These are phyloP conservation scores for Piper longum DNA, from an alignment of 164 flowering plant genomes.

Conservation along the genomic window DNA sequence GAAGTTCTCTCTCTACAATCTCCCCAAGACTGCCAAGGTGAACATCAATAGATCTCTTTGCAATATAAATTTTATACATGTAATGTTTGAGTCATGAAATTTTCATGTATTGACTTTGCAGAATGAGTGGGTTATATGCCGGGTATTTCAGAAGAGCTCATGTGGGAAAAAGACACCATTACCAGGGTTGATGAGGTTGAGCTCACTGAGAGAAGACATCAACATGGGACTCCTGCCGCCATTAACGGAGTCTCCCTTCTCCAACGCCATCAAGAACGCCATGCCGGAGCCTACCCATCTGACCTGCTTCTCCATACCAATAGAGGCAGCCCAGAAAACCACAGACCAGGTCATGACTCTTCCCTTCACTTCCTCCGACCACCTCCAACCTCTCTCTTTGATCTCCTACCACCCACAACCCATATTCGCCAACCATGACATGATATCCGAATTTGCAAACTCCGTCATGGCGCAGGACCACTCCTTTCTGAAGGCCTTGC, in stretches of 20 bases:
- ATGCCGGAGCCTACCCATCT: slow-evolving; percentile 14
- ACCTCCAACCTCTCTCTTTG: slow-evolving; percentile 6
- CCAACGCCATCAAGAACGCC: slow-evolving; percentile 8
- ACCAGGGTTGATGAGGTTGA: slow-evolving; percentile 32
- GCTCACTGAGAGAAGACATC: slow-evolving; percentile 23
- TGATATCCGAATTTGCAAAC: slow-evolving; percentile 19
- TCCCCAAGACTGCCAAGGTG: slow-evolving; percentile 68
- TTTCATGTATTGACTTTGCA: slow-evolving; percentile 11
- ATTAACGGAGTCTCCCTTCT: slow-evolving; percentile 43
- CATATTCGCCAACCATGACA: slow-evolving; percentile 16
- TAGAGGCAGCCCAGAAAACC: slow-evolving; percentile 23
- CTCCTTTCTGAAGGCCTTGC: slow-evolving; percentile 27
- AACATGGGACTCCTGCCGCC: slow-evolving; percentile 35
- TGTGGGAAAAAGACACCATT: slow-evolving; percentile 69
- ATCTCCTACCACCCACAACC: slow-evolving; percentile 16
- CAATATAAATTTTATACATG: no score
- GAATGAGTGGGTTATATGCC: slow-evolving; percentile 97
- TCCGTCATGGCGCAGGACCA: slow-evolving; percentile 33
- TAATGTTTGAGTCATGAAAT: no score
- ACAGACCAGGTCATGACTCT: slow-evolving; percentile 16
- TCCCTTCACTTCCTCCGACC: slow-evolving; percentile 5
- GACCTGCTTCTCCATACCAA: slow-evolving; percentile 29
- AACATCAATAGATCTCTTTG: background rate
- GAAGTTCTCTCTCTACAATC: slow-evolving; percentile 44
- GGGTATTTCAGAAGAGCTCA: slow-evolving; percentile 69